Conservation (phyloP, 2,329 filamentous ascomycete species). For the Alternaria sp. region DNA sequence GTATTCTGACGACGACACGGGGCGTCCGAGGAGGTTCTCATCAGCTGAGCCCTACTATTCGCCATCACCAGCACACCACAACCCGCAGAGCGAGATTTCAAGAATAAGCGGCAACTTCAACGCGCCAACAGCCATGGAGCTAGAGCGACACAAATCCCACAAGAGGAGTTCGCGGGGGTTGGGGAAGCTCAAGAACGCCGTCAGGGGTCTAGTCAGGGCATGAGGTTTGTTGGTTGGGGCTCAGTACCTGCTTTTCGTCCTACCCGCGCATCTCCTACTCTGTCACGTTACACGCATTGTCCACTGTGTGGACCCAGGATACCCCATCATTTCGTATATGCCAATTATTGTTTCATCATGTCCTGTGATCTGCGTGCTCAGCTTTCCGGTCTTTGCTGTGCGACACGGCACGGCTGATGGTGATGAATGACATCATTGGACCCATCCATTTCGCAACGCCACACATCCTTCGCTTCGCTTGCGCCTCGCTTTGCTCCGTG, state of each 20-base stretch:
- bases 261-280: background rate
- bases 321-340: constrained; percentile 6
- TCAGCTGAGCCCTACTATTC: constrained; percentile 11
- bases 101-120: constrained; percentile 37
- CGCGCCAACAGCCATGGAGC: constrained; percentile 32
- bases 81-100: constrained; percentile 16
- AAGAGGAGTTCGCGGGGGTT: constrained; percentile 16
- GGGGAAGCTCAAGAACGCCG: constrained; percentile 17
- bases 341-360: constrained; percentile 1
- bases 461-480: constrained; percentile 10
- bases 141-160: constrained; percentile 24
- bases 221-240: constrained; percentile 6
- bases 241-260: constrained; percentile 3
- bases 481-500: constrained; percentile 6
- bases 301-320: constrained; percentile 3
- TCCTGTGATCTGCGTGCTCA: constrained; percentile 1
- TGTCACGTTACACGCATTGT: constrained; percentile 6
- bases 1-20: constrained; percentile 7
- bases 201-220: constrained; percentile 20
- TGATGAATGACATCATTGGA: constrained; percentile 24
- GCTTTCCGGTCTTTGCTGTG: constrained; percentile 7
- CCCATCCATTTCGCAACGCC: constrained; percentile 9
- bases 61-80: constrained; percentile 7
- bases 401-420: constrained; percentile 10
- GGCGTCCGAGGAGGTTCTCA: constrained; percentile 10